phyloP scores from a whole-genome alignment of 257 asterid genomes.

The Asclepias syriaca region DNA sequence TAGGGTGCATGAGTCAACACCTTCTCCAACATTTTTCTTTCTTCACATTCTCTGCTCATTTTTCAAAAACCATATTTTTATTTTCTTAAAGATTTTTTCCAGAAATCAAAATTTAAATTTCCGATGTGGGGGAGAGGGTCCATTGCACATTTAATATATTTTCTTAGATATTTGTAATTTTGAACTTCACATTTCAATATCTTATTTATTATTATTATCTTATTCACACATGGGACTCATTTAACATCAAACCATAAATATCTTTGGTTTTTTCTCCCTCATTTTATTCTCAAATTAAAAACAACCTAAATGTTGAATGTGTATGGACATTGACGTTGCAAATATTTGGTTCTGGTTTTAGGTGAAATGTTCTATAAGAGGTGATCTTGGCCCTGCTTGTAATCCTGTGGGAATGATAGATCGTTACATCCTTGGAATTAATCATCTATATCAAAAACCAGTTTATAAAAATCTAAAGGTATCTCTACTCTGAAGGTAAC shows the following conservation, averaged over 20 bases:
- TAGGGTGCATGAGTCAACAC: too few relatives aligned
- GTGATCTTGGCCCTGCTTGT: conserved; percentile 85
- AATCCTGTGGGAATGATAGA: conserved; percentile 88
- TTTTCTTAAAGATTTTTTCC: too few relatives aligned
- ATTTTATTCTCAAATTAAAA: neutral
- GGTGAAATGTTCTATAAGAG: conserved; percentile 82
- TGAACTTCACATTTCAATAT: neutral
- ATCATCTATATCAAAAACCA: conserved; percentile 70
- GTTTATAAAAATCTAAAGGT: conserved; percentile 76
- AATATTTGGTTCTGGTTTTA: conserved; percentile 19
- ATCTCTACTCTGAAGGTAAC: conserved; percentile 15
- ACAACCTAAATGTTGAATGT: neutral
- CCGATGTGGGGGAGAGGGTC: too few relatives aligned
- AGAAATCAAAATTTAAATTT: too few relatives aligned
- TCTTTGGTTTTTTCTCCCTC: too few relatives aligned
- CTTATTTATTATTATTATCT: too few relatives aligned
- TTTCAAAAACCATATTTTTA: too few relatives aligned
- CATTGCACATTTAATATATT: too few relatives aligned
- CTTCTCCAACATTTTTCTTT: too few relatives aligned
- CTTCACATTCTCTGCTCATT: too few relatives aligned
- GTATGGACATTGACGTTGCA: neutral
- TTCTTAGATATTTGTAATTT: too few relatives aligned
- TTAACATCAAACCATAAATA: neutral
- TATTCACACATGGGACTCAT: neutral
- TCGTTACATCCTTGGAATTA: conserved; percentile 59